These are phyloP conservation scores for Camillea tinctor DNA, from an alignment of 2,329 filamentous ascomycete species.

Conservation along the genomic window DNA sequence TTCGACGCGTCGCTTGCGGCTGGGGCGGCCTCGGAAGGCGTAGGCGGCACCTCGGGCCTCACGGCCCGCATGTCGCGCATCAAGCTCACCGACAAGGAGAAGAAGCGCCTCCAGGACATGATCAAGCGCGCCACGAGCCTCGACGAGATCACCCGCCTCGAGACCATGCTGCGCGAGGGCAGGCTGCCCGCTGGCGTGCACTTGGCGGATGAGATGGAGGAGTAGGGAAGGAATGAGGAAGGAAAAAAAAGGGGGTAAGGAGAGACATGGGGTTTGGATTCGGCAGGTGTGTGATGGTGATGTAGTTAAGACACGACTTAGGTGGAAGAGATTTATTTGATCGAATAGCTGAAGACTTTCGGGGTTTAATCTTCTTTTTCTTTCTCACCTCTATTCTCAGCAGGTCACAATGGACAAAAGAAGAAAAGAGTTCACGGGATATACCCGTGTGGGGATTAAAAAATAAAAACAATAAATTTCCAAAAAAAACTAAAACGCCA, in stretches of 20 bases:
- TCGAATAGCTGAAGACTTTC: not conserved
- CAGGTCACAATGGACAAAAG: not conserved
- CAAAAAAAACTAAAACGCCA: constrained; percentile 12
- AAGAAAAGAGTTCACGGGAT: constrained; percentile 16
- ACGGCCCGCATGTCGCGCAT: constrained; percentile 70
- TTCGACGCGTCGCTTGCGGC: constrained; percentile 54
- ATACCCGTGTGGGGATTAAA: constrained; percentile 30
- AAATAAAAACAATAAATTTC: not conserved
- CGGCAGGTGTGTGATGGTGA: not conserved
- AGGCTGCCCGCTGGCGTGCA: constrained; percentile 71
- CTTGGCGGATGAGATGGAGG: constrained; percentile 59
- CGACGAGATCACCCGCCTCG: constrained; percentile 83
- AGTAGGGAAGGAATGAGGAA: constrained; percentile 46
- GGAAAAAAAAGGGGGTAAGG: constrained; percentile 1
- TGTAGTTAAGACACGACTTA: not conserved
- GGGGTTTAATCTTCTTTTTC: not conserved
- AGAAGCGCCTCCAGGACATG: constrained; percentile 78
- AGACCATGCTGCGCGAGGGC: constrained; percentile 90
- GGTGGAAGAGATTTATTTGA: constrained; percentile 7
- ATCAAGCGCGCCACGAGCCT: constrained; percentile 87
- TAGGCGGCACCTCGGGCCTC: constrained; percentile 41
- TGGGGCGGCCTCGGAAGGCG: constrained; percentile 41
- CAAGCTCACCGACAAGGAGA: constrained; percentile 85
- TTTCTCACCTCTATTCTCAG: no score
- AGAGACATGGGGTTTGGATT: not conserved